Evolutionary conservation across 768 basidiomycete genomes (phyloP).

Genomic region (Lactarius tabidus): DNA sequence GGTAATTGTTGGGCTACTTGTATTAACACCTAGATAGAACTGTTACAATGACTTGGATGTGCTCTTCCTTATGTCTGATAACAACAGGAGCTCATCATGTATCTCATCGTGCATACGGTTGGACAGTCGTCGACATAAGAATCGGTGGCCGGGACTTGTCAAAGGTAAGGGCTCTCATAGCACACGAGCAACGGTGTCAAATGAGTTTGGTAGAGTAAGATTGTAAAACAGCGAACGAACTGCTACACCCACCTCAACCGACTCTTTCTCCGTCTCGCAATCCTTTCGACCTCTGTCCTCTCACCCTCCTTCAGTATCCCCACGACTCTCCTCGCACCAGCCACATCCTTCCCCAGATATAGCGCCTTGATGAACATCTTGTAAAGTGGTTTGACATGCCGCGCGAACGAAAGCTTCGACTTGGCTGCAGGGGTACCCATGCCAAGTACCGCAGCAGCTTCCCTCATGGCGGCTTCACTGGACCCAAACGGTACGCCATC

Average conservation of each 20-base stretch:
- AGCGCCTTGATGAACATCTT: constrained; percentile 26
- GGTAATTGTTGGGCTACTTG: too few species aligned
- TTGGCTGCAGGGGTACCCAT: constrained; percentile 7
- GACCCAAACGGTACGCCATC: constrained; percentile 17
- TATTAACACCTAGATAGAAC: too few species aligned
- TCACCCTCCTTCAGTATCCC: constrained; percentile 24
- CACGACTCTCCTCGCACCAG: constrained; percentile 21
- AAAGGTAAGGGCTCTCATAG: neutral
- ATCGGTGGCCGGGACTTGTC: neutral
- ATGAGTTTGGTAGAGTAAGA: neutral
- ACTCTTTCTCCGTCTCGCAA: neutral
- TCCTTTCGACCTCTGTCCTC: constrained; percentile 13
- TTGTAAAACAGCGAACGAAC: neutral
- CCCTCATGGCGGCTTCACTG: constrained; percentile 4
- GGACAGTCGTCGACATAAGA: too few species aligned
- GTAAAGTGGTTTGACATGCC: constrained; percentile 24
- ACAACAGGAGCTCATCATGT: neutral
- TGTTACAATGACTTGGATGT: too few species aligned
- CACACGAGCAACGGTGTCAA: too few species aligned
- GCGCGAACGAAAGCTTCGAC: constrained; percentile 14
- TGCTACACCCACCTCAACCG: neutral
- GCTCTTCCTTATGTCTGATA: too few species aligned
- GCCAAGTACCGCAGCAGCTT: constrained; percentile 15
- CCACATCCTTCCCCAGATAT: constrained; percentile 20
- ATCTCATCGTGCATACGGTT: too few species aligned